Evolutionary conservation across 768 basidiomycete genomes (phyloP).

Genomic region (Ramaria rubella): DNA sequence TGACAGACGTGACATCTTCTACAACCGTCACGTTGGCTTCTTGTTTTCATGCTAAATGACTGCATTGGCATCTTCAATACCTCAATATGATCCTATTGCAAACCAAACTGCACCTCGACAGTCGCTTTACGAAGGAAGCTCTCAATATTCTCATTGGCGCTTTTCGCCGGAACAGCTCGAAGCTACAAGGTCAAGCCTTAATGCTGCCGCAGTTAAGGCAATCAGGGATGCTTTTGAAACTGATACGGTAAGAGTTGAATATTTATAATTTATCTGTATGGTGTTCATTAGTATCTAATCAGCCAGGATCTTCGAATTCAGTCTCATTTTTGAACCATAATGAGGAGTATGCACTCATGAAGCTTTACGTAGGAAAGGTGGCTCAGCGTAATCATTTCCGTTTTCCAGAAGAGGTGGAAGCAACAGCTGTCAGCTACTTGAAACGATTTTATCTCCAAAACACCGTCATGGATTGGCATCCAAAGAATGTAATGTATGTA

Average conservation of each 20-base stretch:
- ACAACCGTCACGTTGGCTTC: too few relatives aligned
- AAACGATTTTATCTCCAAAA: conserved; percentile 97
- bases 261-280: background rate
- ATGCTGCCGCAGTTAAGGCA: conserved; percentile 64
- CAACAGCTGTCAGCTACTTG: conserved; percentile 85
- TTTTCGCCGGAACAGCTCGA: conserved; percentile 66
- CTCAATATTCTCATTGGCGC: conserved; percentile 84
- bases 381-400: conserved; percentile 73
- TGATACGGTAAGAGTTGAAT: conserved; percentile 52
- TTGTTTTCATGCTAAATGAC: too few relatives aligned
- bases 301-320: conserved; percentile 67
- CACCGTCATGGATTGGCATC: conserved; percentile 99
- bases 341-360: conserved; percentile 86
- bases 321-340: conserved; percentile 70
- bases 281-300: conserved; percentile 6
- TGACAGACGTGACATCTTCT: too few relatives aligned
- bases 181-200: conserved; percentile 57
- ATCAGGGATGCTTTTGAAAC: conserved; percentile 74
- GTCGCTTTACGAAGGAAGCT: conserved; percentile 67
- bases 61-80: too few relatives aligned
- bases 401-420: conserved; percentile 89
- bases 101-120: background rate
- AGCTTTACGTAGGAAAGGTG: conserved; percentile 84
- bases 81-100: too few relatives aligned
- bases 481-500: conserved; percentile 92